Evolutionary conservation across 116 monocot species (phyloP), one percentile per base, ranked within the genome.

Genomic region (Cymodocea nodosa): DNA sequence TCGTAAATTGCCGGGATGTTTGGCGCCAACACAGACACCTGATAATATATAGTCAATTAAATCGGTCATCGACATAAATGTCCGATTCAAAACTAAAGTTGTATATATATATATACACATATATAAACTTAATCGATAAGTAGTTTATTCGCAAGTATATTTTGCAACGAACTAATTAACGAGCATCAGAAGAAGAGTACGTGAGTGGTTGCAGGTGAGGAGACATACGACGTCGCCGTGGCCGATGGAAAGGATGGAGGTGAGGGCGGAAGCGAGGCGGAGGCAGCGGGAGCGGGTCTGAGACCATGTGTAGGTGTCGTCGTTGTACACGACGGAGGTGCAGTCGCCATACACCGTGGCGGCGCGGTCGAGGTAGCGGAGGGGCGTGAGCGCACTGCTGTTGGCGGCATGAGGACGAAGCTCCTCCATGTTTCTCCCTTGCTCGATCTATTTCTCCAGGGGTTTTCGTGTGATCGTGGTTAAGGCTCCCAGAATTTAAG

Each of bases 251-350:
- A 93, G 77, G 23, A 35, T 19, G 71, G 76, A 66, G 39, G 69
- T 70, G 71, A 94, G 84, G 11, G 90, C 68, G 53, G 93, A 94
- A 60, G 92, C 92, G 76, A 92, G 87, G 70, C 87, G 81, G 72
- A 89, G 82, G 78, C 90, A 94, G 15, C 94, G 86, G 55, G 39
- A 69, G 39, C 70, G 77, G 49, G 94, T 94, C 73, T 94, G 73
- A 8, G 87, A 70, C 94, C 94, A 94, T 15, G 94, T 89, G 84
- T 54, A 84, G 64, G 73, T 71, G 56, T 70, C 77, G 62, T 39
- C 25, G 64, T 77, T 40, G 84, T 84, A 86, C 63, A 86, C 68
- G 71, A 89, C 56, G 58, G 86, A 76, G 51, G 82, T 66, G 66
- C 69, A 73, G 52, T 86, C 84, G 72, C 89, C 86, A 65, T 86